These are phyloP conservation scores for Crithidia fasciculata DNA, from an alignment of 208 protist genomes.

Conservation along the genomic window DNA sequence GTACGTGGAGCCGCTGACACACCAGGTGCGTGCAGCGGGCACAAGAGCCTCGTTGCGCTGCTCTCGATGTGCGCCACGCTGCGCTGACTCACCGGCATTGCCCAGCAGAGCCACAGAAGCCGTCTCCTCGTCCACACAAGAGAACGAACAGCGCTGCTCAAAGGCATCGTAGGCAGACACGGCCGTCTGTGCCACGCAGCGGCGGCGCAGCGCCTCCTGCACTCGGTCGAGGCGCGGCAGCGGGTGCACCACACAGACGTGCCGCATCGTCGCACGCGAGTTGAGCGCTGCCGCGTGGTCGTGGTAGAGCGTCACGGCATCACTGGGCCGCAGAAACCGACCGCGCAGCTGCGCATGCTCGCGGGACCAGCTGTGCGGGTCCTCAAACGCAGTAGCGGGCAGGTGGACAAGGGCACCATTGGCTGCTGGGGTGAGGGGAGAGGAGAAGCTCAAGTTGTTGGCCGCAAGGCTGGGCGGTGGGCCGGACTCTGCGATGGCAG, in stretches of 20 bases:
- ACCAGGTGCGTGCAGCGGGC: constrained; percentile 54
- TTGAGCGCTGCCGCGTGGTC: constrained; percentile 53
- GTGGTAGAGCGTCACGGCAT: constrained; percentile 55
- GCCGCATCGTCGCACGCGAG: constrained; percentile 40
- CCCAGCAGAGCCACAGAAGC: constrained; percentile 16
- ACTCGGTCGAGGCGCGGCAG: constrained; percentile 68
- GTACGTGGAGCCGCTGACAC: constrained; percentile 48
- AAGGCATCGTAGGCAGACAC: constrained; percentile 25
- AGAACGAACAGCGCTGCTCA: constrained; percentile 24
- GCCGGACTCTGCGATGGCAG: background rate
- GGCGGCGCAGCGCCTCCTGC: constrained; percentile 40
- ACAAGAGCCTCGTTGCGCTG: constrained; percentile 34
- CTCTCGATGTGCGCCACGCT: constrained; percentile 26
- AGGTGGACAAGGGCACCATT: constrained; percentile 13
- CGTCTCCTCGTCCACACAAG: constrained; percentile 11
- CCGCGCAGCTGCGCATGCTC: constrained; percentile 41
- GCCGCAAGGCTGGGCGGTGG: background rate
- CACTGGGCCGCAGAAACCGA: constrained; percentile 26
- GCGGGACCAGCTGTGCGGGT: constrained; percentile 45
- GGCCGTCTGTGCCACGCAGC: constrained; percentile 32
- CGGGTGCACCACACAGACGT: constrained; percentile 64
- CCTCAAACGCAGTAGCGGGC: constrained; percentile 43
- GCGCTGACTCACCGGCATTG: background rate
- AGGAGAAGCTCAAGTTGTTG: constrained; percentile 9
- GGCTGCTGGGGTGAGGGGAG: constrained; percentile 1